These are phyloP conservation scores for Jatropha multifida DNA, from an alignment of 441 rosid genomes.

Conservation along the genomic window DNA sequence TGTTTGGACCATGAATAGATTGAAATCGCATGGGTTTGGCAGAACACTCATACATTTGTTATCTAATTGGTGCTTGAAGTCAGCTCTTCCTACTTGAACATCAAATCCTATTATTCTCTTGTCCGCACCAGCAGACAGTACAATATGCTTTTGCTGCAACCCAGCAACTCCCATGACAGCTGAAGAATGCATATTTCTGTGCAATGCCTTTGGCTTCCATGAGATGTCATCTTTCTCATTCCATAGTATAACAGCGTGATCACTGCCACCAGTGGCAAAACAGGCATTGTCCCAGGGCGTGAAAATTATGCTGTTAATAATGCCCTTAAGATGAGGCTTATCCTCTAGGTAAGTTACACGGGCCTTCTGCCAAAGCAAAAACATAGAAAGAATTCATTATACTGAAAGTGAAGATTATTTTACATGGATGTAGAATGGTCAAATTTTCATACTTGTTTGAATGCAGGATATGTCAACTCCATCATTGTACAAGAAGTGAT, in stretches of 20 bases:
- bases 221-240: slow-evolving; percentile 57
- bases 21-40: slow-evolving; percentile 90
- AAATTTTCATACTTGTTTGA: neutral
- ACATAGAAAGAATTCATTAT: neutral
- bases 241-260: slow-evolving; percentile 86
- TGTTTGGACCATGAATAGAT: slow-evolving; percentile 93
- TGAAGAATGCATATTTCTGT: slow-evolving; percentile 77
- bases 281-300: slow-evolving; percentile 77
- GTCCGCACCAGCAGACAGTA: slow-evolving; percentile 86
- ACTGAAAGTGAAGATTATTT: neutral
- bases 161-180: slow-evolving; percentile 97
- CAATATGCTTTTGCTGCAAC: slow-evolving; percentile 70
- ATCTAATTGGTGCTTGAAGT: slow-evolving; percentile 75
- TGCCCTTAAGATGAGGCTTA: slow-evolving; percentile 86
- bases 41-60: slow-evolving; percentile 94
- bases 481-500: slow-evolving; percentile 2
- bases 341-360: slow-evolving; percentile 65
- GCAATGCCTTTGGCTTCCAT: slow-evolving; percentile 79
- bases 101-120: slow-evolving; percentile 78
- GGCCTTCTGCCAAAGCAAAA: slow-evolving; percentile 50
- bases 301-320: slow-evolving; percentile 71
- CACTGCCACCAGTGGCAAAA: slow-evolving; percentile 89
- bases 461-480: neutral
- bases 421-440: neutral
- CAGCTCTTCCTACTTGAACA: slow-evolving; percentile 62